Evolutionary conservation across 345 rosid species (phyloP).

Genomic region (Iberis pinnata): DNA sequence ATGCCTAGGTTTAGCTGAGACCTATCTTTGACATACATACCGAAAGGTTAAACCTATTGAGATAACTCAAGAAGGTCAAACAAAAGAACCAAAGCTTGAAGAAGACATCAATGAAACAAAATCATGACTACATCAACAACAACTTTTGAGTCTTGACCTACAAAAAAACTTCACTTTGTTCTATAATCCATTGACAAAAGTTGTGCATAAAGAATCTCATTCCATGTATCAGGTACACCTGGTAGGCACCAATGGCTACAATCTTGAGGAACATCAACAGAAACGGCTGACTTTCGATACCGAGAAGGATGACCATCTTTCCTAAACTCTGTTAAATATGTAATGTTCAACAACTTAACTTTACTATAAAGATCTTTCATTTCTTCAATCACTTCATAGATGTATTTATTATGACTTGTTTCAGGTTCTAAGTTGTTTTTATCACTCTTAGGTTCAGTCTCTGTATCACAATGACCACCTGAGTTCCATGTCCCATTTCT

Average conservation of each 20-base stretch:
- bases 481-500: slow-evolving; percentile 73
- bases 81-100: too few species aligned
- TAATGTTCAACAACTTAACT: slow-evolving; percentile 62
- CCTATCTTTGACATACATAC: too few species aligned
- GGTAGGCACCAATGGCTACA: slow-evolving; percentile 98
- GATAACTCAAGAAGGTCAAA: too few species aligned
- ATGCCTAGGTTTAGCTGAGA: too few species aligned
- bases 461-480: slow-evolving; percentile 63
- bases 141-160: too few species aligned
- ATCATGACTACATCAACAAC: too few species aligned
- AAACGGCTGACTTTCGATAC: slow-evolving; percentile 58
- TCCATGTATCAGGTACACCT: slow-evolving; percentile 85
- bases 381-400: slow-evolving; percentile 40
- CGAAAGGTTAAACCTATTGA: too few species aligned
- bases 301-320: slow-evolving; percentile 73
- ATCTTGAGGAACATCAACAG: slow-evolving; percentile 64
- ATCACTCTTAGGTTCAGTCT: slow-evolving; percentile 48
- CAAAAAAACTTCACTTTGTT: slow-evolving; percentile 6
- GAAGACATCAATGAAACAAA: too few species aligned
- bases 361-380: slow-evolving; percentile 38
- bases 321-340: slow-evolving; percentile 61
- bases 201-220: slow-evolving; percentile 68
- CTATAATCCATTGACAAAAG: slow-evolving; percentile 47
- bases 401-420: slow-evolving; percentile 41
- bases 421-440: slow-evolving; percentile 41